These are phyloP conservation scores for Misopates orontium DNA, from an alignment of 257 asterid species.

Conservation along the genomic window DNA sequence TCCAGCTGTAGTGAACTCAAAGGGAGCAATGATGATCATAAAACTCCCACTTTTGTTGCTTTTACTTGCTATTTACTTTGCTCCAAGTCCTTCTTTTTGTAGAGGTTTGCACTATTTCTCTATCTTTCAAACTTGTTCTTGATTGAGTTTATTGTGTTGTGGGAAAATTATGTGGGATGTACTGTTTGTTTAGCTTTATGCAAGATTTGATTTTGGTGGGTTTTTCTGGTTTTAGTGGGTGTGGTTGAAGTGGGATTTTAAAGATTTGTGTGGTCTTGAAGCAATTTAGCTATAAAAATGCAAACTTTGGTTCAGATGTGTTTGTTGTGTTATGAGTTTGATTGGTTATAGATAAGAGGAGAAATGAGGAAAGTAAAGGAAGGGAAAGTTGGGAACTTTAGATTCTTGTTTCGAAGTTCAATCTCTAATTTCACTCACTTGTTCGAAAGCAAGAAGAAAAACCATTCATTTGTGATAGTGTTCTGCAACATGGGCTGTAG, in stretches of 20 bases:
- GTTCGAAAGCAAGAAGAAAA: not conserved
- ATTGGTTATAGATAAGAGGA: not conserved
- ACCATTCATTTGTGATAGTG: not conserved
- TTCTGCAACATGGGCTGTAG: not conserved
- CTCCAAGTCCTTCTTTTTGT: conserved; percentile 43
- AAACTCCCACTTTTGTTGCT: conserved; percentile 35
- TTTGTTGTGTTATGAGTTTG: no score
- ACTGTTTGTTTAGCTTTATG: conserved; percentile 24
- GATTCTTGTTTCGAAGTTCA: conserved; percentile 1
- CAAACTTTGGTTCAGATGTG: no score
- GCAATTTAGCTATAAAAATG: conserved; percentile 18
- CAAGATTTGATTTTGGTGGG: conserved; percentile 16
- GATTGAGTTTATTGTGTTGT: conserved; percentile 14
- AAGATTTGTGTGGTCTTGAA: conserved; percentile 11
- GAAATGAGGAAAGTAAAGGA: not conserved
- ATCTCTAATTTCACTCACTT: not conserved
- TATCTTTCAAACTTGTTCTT: conserved; percentile 14
- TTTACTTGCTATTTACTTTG: conserved; percentile 36
- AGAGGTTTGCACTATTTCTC: conserved; percentile 33
- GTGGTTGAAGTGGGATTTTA: conserved; percentile 9
- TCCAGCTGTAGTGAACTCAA: conserved; percentile 27
- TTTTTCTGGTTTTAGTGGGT: conserved; percentile 11
- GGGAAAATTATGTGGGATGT: conserved; percentile 9
- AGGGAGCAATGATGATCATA: conserved; percentile 32
- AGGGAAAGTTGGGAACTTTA: not conserved